These are phyloP conservation scores for Paecilomyces sp. DNA, from an alignment of 2,329 filamentous ascomycete genomes.

Conservation along the genomic window DNA sequence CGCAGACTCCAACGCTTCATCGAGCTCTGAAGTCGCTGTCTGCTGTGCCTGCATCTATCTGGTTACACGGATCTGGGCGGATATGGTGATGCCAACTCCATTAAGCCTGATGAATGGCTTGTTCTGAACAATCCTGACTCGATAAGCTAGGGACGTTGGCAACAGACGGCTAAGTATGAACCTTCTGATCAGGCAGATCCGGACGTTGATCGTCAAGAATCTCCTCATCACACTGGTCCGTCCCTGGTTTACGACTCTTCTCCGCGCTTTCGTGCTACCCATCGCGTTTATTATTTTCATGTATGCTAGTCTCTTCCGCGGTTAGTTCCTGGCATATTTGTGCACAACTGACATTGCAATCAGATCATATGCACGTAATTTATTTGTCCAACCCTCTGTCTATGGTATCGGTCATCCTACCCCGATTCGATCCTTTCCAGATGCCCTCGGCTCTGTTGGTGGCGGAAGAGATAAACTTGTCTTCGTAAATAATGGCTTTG, in stretches of 20 bases:
- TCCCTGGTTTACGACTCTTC: constrained; percentile 46
- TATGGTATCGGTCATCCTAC: constrained; percentile 63
- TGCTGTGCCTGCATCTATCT: neutral
- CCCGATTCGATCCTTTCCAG: constrained; percentile 56
- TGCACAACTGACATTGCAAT: constrained; percentile 24
- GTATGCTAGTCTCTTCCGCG: constrained; percentile 10
- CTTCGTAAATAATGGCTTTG: constrained; percentile 69
- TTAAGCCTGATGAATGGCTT: neutral
- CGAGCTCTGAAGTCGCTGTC: neutral
- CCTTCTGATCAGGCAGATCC: constrained; percentile 44
- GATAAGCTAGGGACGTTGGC: neutral
- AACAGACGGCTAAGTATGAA: constrained; percentile 9
- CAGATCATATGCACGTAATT: constrained; percentile 65
- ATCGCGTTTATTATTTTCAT: constrained; percentile 47
- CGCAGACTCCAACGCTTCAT: neutral
- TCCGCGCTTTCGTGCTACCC: constrained; percentile 51
- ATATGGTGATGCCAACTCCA: neutral
- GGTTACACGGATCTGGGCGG: neutral
- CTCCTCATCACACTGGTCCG: constrained; percentile 48
- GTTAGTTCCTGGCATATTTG: constrained; percentile 8
- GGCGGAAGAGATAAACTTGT: constrained; percentile 61
- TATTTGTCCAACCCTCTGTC: constrained; percentile 69
- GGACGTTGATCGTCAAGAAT: constrained; percentile 53
- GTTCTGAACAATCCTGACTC: neutral
- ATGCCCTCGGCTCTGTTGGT: constrained; percentile 54